Evolutionary conservation across 768 basidiomycete genomes (phyloP).

Genomic region (Phlebiopsis gigantea): DNA sequence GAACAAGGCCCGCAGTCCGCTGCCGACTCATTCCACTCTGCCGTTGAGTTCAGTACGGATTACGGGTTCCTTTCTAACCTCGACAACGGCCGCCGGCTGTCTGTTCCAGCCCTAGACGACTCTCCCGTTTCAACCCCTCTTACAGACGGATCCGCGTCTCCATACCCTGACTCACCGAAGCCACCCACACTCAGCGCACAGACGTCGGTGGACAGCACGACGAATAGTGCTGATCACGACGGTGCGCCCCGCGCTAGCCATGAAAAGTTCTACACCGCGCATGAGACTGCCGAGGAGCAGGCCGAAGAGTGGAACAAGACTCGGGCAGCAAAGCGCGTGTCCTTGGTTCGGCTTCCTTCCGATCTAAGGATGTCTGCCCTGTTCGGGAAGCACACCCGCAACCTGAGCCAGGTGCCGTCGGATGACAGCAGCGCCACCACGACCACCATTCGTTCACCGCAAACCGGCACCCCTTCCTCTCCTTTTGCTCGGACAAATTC

Average conservation of each 20-base stretch:
- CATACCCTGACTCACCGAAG: constrained; percentile 12
- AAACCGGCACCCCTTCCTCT: too few relatives aligned
- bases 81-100: neutral
- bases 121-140: neutral
- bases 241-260: constrained; percentile 23
- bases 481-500: constrained; percentile 15
- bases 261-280: constrained; percentile 41
- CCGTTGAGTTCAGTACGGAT: constrained; percentile 37
- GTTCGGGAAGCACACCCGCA: constrained; percentile 23
- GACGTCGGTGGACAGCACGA: constrained; percentile 17
- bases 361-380: constrained; percentile 31
- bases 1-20: constrained; percentile 39
- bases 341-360: constrained; percentile 70
- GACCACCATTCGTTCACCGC: constrained; percentile 9
- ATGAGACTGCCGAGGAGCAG: constrained; percentile 52
- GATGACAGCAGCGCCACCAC: constrained; percentile 13
- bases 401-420: constrained; percentile 15
- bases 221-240: constrained; percentile 11
- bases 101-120: neutral
- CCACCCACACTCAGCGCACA: constrained; percentile 15
- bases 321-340: constrained; percentile 79
- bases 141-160: constrained; percentile 1
- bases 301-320: constrained; percentile 91
- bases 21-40: constrained; percentile 64
- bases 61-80: neutral